These are phyloP conservation scores for Samsoniella hepiali DNA, from an alignment of 2,329 filamentous ascomycete species.

Conservation along the genomic window DNA sequence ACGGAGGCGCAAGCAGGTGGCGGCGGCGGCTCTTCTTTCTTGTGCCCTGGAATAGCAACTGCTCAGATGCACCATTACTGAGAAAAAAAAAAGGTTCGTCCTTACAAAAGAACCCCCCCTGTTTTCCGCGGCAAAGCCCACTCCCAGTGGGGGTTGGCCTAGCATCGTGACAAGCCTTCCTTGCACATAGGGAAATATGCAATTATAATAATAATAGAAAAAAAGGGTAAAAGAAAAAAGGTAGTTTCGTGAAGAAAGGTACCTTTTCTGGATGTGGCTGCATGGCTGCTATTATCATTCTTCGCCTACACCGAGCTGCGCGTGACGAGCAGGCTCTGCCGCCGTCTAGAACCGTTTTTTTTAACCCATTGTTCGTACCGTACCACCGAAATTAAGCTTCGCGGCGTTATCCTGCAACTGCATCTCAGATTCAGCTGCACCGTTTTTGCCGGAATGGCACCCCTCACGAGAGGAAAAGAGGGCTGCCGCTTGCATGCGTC, in stretches of 20 bases:
- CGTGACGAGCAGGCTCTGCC: neutral
- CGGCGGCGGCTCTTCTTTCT: too few relatives aligned
- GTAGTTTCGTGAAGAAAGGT: neutral
- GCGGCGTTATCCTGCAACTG: too few relatives aligned
- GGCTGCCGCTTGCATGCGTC: too few relatives aligned
- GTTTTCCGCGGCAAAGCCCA: neutral
- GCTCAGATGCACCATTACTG: neutral
- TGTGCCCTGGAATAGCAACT: neutral
- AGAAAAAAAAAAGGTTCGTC: neutral
- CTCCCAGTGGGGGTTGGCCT: neutral
- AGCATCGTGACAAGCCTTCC: too few relatives aligned
- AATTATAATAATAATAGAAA: too few relatives aligned
- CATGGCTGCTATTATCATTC: neutral
- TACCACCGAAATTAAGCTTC: too few relatives aligned
- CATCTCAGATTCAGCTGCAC: too few relatives aligned
- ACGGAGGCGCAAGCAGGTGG: neutral
- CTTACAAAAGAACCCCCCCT: neutral
- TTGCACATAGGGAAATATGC: too few relatives aligned
- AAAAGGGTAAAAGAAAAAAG: neutral
- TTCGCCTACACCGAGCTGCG: neutral
- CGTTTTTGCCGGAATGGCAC: too few relatives aligned
- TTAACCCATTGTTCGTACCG: too few relatives aligned
- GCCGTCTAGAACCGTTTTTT: neutral
- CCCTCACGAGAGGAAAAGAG: too few relatives aligned
- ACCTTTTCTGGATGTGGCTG: neutral